Conservation (phyloP, 163 green algal genomes). For the Prototheca wickerhamii region DNA sequence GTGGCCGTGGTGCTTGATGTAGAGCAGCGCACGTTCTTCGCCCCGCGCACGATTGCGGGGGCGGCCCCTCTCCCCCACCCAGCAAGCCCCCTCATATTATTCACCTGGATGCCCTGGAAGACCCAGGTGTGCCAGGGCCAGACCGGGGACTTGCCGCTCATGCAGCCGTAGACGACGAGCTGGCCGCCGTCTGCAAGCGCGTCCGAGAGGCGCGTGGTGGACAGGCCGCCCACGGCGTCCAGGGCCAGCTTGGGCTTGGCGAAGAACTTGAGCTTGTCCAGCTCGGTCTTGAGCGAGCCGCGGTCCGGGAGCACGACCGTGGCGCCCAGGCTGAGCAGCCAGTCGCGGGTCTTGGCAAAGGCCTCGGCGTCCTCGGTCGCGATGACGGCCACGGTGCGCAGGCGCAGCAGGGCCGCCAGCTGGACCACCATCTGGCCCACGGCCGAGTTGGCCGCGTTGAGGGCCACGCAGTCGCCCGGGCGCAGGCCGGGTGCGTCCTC, state of each 20-base stretch:
- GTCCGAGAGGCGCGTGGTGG: slow-evolving; percentile 50
- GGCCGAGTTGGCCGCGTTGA: slow-evolving; percentile 73
- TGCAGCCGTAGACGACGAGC: slow-evolving; percentile 72
- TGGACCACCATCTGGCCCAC: slow-evolving; percentile 62
- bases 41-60: too few species aligned
- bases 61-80: neutral
- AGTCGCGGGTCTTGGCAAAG: slow-evolving; percentile 30
- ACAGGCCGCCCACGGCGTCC: slow-evolving; percentile 70
- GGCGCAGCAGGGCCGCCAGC: slow-evolving; percentile 57
- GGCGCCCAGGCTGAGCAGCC: slow-evolving; percentile 63
- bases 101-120: slow-evolving; percentile 37
- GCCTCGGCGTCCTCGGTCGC: slow-evolving; percentile 4
- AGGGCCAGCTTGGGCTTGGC: slow-evolving; percentile 72
- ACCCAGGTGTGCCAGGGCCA: slow-evolving; percentile 66
- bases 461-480: slow-evolving; percentile 71
- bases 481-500: slow-evolving; percentile 49
- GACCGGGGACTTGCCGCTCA: slow-evolving; percentile 45
- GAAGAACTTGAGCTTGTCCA: slow-evolving; percentile 73
- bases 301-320: slow-evolving; percentile 64
- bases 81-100: slow-evolving; percentile 5
- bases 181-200: slow-evolving; percentile 46
- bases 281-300: slow-evolving; percentile 57
- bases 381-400: slow-evolving; percentile 54
- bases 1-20: too few species aligned
- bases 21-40: too few species aligned